phyloP scores from a whole-genome alignment of 192 early-diverging fungal genomes.

The Coemansia pectinata region DNA sequence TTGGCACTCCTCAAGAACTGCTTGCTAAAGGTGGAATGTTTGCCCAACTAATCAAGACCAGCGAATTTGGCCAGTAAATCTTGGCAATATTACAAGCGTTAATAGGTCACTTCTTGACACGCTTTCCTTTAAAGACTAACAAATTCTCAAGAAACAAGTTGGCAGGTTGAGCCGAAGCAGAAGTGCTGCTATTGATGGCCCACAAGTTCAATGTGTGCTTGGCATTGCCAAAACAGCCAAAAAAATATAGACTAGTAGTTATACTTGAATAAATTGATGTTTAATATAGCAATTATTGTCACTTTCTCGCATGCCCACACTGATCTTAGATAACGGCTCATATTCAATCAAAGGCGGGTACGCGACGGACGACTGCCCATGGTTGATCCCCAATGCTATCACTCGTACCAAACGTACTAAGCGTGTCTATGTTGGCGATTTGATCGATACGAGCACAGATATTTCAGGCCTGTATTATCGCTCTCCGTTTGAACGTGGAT shows the following conservation, averaged over 20 bases:
- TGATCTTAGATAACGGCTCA: slow-evolving; percentile 76
- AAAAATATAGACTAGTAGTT: background rate
- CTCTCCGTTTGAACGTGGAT: slow-evolving; percentile 81
- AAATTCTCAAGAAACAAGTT: background rate
- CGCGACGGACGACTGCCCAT: slow-evolving; percentile 9
- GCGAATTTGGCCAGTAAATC: slow-evolving; percentile 12
- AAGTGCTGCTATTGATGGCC: background rate
- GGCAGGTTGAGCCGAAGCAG: background rate
- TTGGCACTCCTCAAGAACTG: slow-evolving; percentile 61
- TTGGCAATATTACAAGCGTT: too few species aligned
- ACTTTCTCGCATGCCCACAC: slow-evolving; percentile 25
- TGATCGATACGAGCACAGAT: slow-evolving; percentile 62
- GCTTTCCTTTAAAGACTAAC: background rate
- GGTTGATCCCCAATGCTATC: slow-evolving; percentile 28
- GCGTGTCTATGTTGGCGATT: slow-evolving; percentile 71
- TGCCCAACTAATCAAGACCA: slow-evolving; percentile 27
- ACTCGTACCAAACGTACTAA: slow-evolving; percentile 59
- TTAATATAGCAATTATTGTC: background rate
- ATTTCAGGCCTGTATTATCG: slow-evolving; percentile 73
- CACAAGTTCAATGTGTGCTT: background rate
- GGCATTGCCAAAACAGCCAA: background rate
- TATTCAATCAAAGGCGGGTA: slow-evolving; percentile 65
- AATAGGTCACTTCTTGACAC: background rate
- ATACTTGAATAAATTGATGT: background rate
- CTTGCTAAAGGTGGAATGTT: slow-evolving; percentile 40